A percentile compares a stretch with the other conserved stretches of the same genome.
Conservation (phyloP, 176 grass and related monocot genomes). For the Aegilops bicornis region DNA sequence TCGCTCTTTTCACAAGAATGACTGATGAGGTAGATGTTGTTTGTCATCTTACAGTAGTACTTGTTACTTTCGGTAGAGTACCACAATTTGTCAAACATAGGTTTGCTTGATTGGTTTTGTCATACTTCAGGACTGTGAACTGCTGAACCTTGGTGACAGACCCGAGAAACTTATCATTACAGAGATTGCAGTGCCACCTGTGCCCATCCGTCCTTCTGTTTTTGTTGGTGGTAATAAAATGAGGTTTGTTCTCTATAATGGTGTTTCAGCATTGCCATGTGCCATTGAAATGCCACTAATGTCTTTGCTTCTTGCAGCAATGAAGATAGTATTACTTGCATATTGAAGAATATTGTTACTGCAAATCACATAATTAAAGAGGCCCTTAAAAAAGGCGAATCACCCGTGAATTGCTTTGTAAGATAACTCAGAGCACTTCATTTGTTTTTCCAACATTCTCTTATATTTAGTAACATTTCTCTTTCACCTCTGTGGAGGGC, state of each 20-base stretch:
- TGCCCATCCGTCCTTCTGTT: slow-evolving; percentile 76
- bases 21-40: slow-evolving; percentile 60
- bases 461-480: neutral
- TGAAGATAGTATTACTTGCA: slow-evolving; percentile 83
- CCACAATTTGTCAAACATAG: neutral
- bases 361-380: slow-evolving; percentile 79
- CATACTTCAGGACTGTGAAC: slow-evolving; percentile 77
- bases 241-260: slow-evolving; percentile 50
- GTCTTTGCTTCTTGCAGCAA: slow-evolving; percentile 58
- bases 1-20: slow-evolving; percentile 85
- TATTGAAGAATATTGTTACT: slow-evolving; percentile 70
- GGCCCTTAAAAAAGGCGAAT: slow-evolving; percentile 54
- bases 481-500: neutral
- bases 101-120: neutral
- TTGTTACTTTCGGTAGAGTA: neutral
- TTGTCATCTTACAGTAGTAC: slow-evolving; percentile 10
- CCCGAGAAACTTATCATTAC: slow-evolving; percentile 95
- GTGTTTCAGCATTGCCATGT: neutral
- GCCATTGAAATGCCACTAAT: slow-evolving; percentile 7
- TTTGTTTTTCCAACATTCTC: slow-evolving; percentile 7
- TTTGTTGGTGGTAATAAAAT: slow-evolving; percentile 54
- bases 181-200: slow-evolving; percentile 81
- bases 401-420: slow-evolving; percentile 63
- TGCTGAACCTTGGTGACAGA: slow-evolving; percentile 86
- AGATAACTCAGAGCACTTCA: slow-evolving; percentile 30